These are phyloP conservation scores for Metarhizium anisopliae DNA, from an alignment of 2,329 filamentous ascomycete genomes.

Conservation along the genomic window DNA sequence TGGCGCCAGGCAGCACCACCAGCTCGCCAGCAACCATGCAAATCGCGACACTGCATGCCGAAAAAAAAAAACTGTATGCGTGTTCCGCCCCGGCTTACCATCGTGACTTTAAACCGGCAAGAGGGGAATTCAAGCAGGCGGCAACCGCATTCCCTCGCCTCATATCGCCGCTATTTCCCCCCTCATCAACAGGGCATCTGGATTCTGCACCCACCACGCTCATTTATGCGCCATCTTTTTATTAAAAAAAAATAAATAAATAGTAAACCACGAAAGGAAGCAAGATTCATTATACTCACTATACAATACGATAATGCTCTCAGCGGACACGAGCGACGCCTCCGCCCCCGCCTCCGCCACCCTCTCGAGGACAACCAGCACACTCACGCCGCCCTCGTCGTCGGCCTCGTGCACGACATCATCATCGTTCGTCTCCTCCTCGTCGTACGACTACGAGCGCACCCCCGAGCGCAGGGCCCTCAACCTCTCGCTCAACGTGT, in stretches of 20 bases:
- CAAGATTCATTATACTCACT: not conserved
- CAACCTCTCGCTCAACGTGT: not conserved
- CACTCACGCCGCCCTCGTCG: not conserved
- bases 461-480: too few species aligned
- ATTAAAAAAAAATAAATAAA: not conserved
- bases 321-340: not conserved
- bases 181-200: too few species aligned
- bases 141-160: too few species aligned
- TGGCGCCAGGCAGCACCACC: not conserved
- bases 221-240: too few species aligned
- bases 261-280: not conserved
- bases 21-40: too few species aligned
- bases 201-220: too few species aligned
- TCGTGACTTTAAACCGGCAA: too few species aligned
- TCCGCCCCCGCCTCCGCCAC: not conserved
- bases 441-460: not conserved
- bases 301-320: not conserved
- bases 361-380: not conserved
- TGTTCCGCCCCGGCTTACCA: too few species aligned
- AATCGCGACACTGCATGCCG: too few species aligned
- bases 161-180: too few species aligned
- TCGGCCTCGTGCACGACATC: not conserved
- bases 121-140: too few species aligned
- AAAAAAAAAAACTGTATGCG: too few species aligned
- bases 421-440: not conserved